Evolutionary conservation across 1,284 basidiomycete genomes (phyloP), one percentile per base, ranked within the genome.

Genomic region (Leccinum subfulvum): DNA sequence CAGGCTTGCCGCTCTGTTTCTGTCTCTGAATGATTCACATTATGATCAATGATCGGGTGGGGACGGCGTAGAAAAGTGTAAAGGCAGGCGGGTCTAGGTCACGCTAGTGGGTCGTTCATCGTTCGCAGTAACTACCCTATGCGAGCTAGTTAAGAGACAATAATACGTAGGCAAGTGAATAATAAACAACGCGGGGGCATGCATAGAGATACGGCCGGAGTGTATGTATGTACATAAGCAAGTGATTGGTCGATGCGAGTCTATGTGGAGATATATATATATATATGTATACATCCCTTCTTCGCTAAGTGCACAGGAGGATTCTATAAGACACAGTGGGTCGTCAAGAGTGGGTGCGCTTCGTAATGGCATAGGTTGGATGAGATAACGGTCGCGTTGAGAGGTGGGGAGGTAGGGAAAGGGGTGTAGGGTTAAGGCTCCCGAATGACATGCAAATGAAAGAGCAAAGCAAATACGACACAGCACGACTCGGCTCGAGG

Each of bases 241-340:
- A 47, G 44, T 47, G 44, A n/a, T 41, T 41, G 39, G 41, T 44
- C 14, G 41, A 47, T 47, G 44, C 44, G 44, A 18, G 44, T 21
- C 13, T 35, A 35, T 58, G 47, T 21, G 44, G 41, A 44, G 41
- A 44, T 11, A 44, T 44, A 47, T 47, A 47, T 57, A 21, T 57
- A 59, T 61, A 61, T 28, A 53, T 44, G 55, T 23, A 61, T 58
- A 60, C 60, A 61, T 47, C 44, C 4, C 11, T 55, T 53, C 60
- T 59, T 5, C 30, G 21, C 14, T 41, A 14, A 55, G 28, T 53
- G 49, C 26, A 56, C 44, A 47, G 6, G 23, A 9, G 23, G 39
- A 53, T 16, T 11, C 58, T 71, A 68, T 62, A 39, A 47, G 60
- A 66, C 67, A 63, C 65, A 62, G 51, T 54, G 21, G n/a, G 18